Conservation (phyloP, 805 yeast species). For the Candida koratica region DNA sequence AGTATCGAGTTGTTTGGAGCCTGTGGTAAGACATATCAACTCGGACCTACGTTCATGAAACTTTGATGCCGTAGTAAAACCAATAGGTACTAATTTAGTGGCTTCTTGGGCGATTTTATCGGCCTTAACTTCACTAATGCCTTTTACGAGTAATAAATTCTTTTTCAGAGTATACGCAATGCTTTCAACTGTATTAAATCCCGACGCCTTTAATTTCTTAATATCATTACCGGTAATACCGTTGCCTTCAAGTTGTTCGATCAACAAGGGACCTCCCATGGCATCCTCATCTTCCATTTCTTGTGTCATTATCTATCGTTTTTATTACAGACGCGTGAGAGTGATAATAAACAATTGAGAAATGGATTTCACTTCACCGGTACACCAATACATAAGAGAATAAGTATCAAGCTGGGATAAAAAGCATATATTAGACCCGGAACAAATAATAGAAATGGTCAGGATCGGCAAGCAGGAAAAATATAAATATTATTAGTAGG, state of each 20-base stretch:
- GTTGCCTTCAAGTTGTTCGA: conserved; percentile 60
- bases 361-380: not conserved
- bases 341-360: conserved; percentile 2
- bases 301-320: conserved; percentile 12
- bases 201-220: conserved; percentile 74
- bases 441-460: too few species aligned
- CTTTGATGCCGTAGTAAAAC: conserved; percentile 95
- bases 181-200: conserved; percentile 85
- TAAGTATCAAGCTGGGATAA: too few species aligned
- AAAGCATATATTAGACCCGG: too few species aligned
- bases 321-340: conserved; percentile 3
- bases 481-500: too few species aligned
- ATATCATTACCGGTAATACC: conserved; percentile 82
- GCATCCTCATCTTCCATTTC: conserved; percentile 31
- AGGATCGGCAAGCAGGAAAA: too few species aligned
- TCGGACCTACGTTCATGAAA: conserved; percentile 87
- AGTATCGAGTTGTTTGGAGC: conserved; percentile 90
- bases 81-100: conserved; percentile 84
- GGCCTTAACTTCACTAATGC: conserved; percentile 94
- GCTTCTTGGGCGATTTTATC: conserved; percentile 82
- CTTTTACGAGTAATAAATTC: conserved; percentile 71
- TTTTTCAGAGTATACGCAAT: conserved; percentile 92
- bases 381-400: too few species aligned
- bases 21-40: conserved; percentile 89
- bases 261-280: conserved; percentile 37